phyloP scores from a whole-genome alignment of 768 basidiomycete species.

The Termitomyces sp. region DNA sequence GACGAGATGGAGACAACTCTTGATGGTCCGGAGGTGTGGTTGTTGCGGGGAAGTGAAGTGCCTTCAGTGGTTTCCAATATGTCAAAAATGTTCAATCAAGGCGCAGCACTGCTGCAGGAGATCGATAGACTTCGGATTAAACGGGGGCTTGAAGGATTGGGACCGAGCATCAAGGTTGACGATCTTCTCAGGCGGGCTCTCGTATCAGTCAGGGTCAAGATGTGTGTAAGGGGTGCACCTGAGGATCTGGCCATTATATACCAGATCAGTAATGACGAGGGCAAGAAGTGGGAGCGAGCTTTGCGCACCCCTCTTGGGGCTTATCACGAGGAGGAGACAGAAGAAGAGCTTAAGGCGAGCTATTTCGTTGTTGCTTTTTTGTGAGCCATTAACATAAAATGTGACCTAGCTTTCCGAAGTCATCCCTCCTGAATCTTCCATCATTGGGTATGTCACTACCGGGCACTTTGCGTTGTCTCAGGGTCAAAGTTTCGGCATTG shows the following conservation, averaged over 20 bases:
- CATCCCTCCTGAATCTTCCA: conserved; percentile 35
- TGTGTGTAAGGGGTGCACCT: conserved; percentile 68
- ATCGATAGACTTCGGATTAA: conserved; percentile 60
- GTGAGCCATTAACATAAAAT: neutral
- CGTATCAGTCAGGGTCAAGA: conserved; percentile 59
- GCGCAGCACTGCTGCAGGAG: conserved; percentile 43
- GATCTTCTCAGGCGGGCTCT: conserved; percentile 59
- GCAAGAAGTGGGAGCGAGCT: conserved; percentile 41
- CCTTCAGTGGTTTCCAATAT: conserved; percentile 40
- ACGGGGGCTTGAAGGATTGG: conserved; percentile 42
- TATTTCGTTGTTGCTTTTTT: neutral
- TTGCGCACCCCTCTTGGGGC: conserved; percentile 14
- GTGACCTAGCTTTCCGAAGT: conserved; percentile 40
- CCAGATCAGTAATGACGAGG: conserved; percentile 51
- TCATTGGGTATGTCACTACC: conserved; percentile 83
- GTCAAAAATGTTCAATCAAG: conserved; percentile 35
- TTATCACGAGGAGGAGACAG: conserved; percentile 21
- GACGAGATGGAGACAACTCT: conserved; percentile 17
- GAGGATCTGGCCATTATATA: conserved; percentile 76
- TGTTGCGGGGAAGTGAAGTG: conserved; percentile 58
- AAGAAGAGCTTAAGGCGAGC: conserved; percentile 26
- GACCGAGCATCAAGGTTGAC: conserved; percentile 28
- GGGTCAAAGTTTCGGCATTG: conserved; percentile 78
- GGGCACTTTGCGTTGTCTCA: conserved; percentile 79
- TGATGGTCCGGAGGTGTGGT: conserved; percentile 49